Conservation (phyloP, 2,329 filamentous ascomycete genomes). For the Nemania sp. region DNA sequence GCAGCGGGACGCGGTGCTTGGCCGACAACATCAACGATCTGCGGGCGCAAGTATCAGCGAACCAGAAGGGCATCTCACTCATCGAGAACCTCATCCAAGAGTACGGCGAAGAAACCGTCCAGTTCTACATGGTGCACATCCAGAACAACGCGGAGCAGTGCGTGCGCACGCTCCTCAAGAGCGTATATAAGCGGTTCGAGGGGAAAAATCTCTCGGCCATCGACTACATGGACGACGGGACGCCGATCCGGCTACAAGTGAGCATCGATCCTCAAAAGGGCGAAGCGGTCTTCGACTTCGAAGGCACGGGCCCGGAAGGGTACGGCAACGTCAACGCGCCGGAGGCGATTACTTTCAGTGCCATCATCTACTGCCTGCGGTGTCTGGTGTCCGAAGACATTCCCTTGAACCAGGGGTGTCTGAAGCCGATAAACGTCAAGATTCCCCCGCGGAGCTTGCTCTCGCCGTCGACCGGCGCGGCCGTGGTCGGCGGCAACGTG, state of each 20-base stretch:
- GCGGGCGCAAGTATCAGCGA: conserved; percentile 78
- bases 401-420: conserved; percentile 76
- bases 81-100: conserved; percentile 72
- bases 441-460: conserved; percentile 72
- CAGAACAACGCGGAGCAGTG: conserved; percentile 74
- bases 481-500: conserved; percentile 78
- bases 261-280: conserved; percentile 72
- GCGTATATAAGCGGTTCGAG: conserved; percentile 67
- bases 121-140: conserved; percentile 78
- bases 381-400: conserved; percentile 76
- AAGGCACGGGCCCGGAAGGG: conserved; percentile 73
- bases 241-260: conserved; percentile 70
- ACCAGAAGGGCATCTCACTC: conserved; percentile 76
- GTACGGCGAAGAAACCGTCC: conserved; percentile 72
- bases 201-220: conserved; percentile 68
- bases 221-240: conserved; percentile 80
- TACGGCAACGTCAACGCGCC: conserved; percentile 77
- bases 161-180: conserved; percentile 69
- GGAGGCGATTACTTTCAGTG: conserved; percentile 74
- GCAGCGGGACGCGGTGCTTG: conserved; percentile 72
- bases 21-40: conserved; percentile 78
- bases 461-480: conserved; percentile 70
- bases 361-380: conserved; percentile 78
- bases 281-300: conserved; percentile 75
- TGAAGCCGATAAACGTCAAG: conserved; percentile 69